These are phyloP conservation scores for Albugo candida DNA, from an alignment of 352 stramenopile genomes.

Conservation along the genomic window DNA sequence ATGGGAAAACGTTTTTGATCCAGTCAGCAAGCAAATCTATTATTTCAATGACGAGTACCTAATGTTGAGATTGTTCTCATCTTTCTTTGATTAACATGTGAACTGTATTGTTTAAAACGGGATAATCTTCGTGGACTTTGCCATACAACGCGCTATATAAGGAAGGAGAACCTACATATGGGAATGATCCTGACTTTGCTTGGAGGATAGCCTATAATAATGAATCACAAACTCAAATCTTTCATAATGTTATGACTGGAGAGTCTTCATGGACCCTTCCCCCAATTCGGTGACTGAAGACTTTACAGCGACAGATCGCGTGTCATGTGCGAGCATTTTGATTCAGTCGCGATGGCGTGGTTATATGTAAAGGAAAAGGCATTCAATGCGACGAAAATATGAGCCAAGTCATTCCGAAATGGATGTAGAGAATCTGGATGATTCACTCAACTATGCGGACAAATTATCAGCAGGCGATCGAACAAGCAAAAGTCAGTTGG, in stretches of 20 bases:
- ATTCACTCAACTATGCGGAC: too few relatives aligned
- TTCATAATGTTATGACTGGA: conserved; percentile 43
- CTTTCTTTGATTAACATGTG: background rate
- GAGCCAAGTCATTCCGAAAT: too few relatives aligned
- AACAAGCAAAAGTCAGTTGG: too few relatives aligned
- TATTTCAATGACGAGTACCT: conserved; percentile 36
- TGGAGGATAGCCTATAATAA: conserved; percentile 51
- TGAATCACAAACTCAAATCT: conserved; percentile 39
- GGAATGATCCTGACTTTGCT: conserved; percentile 6
- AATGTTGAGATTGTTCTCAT: background rate
- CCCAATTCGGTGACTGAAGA: conserved; percentile 1
- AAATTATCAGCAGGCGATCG: too few relatives aligned
- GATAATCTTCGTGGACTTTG: conserved; percentile 30
- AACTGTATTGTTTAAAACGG: conserved; percentile 13
- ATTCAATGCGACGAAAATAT: background rate
- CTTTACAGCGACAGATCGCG: background rate
- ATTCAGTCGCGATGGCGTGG: conserved; percentile 1
- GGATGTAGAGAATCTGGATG: too few relatives aligned
- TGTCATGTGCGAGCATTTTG: background rate
- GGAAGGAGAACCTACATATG: background rate
- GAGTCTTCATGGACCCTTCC: conserved; percentile 49
- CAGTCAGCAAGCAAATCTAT: conserved; percentile 17
- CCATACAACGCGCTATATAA: conserved; percentile 13
- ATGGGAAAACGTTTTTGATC: conserved; percentile 39
- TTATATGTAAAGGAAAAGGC: background rate